Base-by-base conservation (phyloP, 345 rosid genomes). In the Eucalyptus cloeziana region DNA sequence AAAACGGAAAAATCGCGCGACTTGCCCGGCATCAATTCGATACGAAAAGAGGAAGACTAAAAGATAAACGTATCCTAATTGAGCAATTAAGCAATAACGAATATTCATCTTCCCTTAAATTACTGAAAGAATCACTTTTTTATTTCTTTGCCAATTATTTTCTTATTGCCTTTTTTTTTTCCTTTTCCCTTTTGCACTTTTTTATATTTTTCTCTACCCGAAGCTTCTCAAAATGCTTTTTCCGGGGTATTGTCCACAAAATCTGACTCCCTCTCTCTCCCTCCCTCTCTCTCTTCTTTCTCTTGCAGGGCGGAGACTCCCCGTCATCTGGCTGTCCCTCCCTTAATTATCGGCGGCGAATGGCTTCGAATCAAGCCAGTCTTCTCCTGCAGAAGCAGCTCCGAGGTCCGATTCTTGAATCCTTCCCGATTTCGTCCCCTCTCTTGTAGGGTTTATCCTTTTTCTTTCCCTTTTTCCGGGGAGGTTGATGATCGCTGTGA, bases 341-440 rank as follows among this genome's bases (percentile, higher is more conserved):
- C 88, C 80, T 76, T 80, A 92, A 94, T 33, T 80, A 88, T 60
- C 64, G 87, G 86, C 13, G 58, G 64, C 8, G 14, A 10, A 90
- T 88, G 89, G 89, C 91, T 43, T 91, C 98, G 47, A 95, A 97
- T 88, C 99, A 97, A 90, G 99, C 95, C 33, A 93, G 98, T 89
- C 99, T 97, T 81, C 99, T 96, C 90, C 97, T 96, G 88, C 99
- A 95, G 90, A 97, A 97, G 89, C 99, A 97, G 91, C 99, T 97
- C 89, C 95, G 92, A 92, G 99, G 99, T 94, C 37, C 9, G 43
- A 93, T 64, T 13, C 87, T 81, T 13, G 30, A 31, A n/a, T 27
- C 44, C 22, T 33, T 54, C 44, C 21, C 27, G 71, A 45, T 27
- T 85, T 33, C 62, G n/a, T 7, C 37, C 80, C 25, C 71, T 33